Evolutionary conservation across 768 basidiomycete species (phyloP).

Genomic region (Pleurotus giganteus): DNA sequence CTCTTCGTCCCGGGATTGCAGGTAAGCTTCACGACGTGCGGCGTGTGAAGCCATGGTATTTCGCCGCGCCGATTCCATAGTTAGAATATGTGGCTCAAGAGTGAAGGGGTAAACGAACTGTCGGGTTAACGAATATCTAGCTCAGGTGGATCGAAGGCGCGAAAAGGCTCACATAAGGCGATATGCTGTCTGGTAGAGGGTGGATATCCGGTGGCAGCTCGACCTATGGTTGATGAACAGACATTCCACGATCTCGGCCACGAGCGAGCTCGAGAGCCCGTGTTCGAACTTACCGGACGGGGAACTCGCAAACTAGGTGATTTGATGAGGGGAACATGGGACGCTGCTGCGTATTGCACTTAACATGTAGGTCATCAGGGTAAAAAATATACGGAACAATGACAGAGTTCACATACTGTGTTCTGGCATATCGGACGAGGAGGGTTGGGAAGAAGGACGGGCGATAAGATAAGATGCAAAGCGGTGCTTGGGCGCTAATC

Average conservation of each 20-base stretch:
- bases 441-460: no score
- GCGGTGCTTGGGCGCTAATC: no score
- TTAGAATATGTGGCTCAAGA: constrained; percentile 81
- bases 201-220: constrained; percentile 89
- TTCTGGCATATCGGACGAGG: constrained; percentile 13
- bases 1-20: constrained; percentile 73
- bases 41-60: constrained; percentile 63
- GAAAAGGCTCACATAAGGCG: constrained; percentile 64
- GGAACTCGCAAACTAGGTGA: constrained; percentile 90
- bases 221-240: constrained; percentile 46
- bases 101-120: constrained; percentile 98
- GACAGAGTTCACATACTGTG: constrained; percentile 7
- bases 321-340: constrained; percentile 83
- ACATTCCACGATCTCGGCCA: neutral
- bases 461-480: no score
- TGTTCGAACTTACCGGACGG: constrained; percentile 56
- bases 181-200: constrained; percentile 88
- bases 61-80: constrained; percentile 71
- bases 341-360: constrained; percentile 79
- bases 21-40: constrained; percentile 66
- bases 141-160: neutral
- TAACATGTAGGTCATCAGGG: constrained; percentile 2
- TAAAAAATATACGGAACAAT: neutral
- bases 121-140: neutral
- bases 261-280: neutral